Evolutionary conservation across 441 rosid genomes (phyloP).

Genomic region (Monsonia emarginata): DNA sequence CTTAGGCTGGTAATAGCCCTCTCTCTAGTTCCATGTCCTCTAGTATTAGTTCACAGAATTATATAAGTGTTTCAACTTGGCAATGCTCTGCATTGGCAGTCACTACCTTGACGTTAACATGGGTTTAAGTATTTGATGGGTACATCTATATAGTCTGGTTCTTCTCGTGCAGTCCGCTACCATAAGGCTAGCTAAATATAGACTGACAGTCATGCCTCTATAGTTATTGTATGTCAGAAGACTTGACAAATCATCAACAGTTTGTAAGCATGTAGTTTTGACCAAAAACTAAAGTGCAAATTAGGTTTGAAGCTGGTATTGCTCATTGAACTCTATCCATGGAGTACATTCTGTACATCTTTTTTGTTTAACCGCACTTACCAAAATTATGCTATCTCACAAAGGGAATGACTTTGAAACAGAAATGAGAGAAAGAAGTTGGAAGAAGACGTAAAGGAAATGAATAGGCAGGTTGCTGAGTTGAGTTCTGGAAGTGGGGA

Average conservation of each 20-base stretch:
- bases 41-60: not conserved
- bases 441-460: conserved; percentile 64
- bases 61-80: not conserved
- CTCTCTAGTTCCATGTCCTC: not conserved
- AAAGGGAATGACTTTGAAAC: conserved; percentile 4
- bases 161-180: not conserved
- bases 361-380: not conserved
- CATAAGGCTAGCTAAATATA: not conserved
- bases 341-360: not conserved
- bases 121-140: not conserved
- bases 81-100: not conserved
- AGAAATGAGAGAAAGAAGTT: conserved; percentile 65
- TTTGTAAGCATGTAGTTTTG: not conserved
- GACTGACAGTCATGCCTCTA: not conserved
- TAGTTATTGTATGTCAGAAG: not conserved
- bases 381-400: not conserved
- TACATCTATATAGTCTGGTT: not conserved
- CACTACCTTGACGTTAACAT: not conserved
- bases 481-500: conserved; percentile 67
- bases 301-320: not conserved
- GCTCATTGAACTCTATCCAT: not conserved
- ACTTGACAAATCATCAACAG: not conserved
- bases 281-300: not conserved
- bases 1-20: not conserved
- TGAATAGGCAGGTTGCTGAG: conserved; percentile 55